phyloP scores from a whole-genome alignment of 257 asterid genomes.

The Gynochthodes officinalis region DNA sequence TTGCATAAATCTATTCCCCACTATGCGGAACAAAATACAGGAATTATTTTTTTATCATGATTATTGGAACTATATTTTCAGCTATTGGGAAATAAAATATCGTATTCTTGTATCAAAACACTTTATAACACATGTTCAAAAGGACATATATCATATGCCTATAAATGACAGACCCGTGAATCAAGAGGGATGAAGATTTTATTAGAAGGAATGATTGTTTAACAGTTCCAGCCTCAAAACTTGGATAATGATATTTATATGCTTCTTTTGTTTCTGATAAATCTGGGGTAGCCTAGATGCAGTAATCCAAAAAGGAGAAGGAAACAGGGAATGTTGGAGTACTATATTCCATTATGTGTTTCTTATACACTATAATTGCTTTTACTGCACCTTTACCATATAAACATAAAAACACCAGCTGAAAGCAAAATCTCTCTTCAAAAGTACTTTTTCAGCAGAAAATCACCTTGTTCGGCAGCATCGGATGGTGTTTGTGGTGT shows the following conservation, averaged over 20 bases:
- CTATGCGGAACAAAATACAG: not conserved
- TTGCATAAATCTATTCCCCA: not conserved
- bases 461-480: conserved; percentile 85
- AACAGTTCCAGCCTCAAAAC: not conserved
- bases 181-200: not conserved
- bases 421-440: conserved; percentile 31
- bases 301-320: not conserved
- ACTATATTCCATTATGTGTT: not conserved
- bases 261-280: not conserved
- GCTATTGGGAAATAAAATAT: not conserved
- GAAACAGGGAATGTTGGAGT: not conserved
- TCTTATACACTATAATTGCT: not conserved
- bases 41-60: not conserved
- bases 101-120: too few relatives aligned
- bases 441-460: conserved; percentile 33
- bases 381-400: not conserved
- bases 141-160: not conserved
- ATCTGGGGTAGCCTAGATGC: conserved; percentile 1
- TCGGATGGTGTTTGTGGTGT: conserved; percentile 58
- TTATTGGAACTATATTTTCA: not conserved
- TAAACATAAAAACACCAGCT: conserved; percentile 17
- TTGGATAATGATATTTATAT: not conserved
- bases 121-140: not conserved
- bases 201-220: not conserved
- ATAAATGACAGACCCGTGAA: not conserved